Evolutionary conservation across 164 flowering plant species (phyloP).

Genomic region (Stephania cephalantha): DNA sequence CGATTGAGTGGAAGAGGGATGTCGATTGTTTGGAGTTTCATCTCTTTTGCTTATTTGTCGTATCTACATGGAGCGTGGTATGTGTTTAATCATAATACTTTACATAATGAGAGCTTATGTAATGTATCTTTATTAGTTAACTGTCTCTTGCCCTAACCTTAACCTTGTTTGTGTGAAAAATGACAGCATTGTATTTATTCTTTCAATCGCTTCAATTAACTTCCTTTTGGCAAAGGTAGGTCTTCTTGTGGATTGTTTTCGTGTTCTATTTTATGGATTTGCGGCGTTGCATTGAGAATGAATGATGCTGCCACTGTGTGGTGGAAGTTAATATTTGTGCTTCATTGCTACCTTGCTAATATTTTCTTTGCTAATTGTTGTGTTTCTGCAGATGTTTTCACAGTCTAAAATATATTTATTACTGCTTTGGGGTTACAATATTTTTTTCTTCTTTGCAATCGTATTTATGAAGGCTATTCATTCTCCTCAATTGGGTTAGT

Average conservation of each 20-base stretch:
- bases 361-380: slow-evolving; percentile 24
- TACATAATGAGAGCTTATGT: not conserved
- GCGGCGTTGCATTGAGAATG: slow-evolving; percentile 5
- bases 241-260: not conserved
- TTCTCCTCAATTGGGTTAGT: slow-evolving; percentile 81
- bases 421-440: slow-evolving; percentile 66
- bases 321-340: not conserved
- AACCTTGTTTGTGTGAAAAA: not conserved
- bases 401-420: slow-evolving; percentile 46
- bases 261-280: not conserved
- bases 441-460: slow-evolving; percentile 71
- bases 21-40: slow-evolving; percentile 71
- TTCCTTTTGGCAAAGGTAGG: slow-evolving; percentile 78
- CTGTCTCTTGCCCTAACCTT: slow-evolving; percentile 5
- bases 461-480: slow-evolving; percentile 82
- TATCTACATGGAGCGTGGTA: slow-evolving; percentile 96
- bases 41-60: slow-evolving; percentile 58
- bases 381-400: slow-evolving; percentile 62
- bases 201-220: slow-evolving; percentile 66
- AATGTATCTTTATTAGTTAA: not conserved
- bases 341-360: not conserved
- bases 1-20: slow-evolving; percentile 58
- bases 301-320: not conserved
- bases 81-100: slow-evolving; percentile 3
- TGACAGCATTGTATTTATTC: slow-evolving; percentile 63